Percentiles rank a stretch among this genome's conserved stretches.
These are phyloP conservation scores for Coemansia sp. DNA, from an alignment of 192 early-diverging fungal genomes.

Conservation along the genomic window DNA sequence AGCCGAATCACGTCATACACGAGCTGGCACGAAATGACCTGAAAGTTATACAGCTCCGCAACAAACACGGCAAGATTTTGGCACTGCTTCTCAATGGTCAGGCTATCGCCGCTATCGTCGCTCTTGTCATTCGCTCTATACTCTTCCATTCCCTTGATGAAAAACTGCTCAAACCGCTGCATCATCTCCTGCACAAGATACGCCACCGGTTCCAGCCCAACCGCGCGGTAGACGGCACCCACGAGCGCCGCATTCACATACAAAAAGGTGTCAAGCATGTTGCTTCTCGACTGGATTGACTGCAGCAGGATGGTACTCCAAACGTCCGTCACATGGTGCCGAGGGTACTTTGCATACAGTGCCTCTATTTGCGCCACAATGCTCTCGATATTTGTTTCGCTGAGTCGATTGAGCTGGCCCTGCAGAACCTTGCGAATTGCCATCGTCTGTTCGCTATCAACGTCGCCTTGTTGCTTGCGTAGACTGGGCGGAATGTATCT, in stretches of 20 bases:
- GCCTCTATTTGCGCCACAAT: constrained; percentile 82
- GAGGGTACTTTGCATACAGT: constrained; percentile 63
- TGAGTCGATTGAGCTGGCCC: constrained; percentile 85
- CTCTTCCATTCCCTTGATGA: constrained; percentile 39
- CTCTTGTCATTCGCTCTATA: constrained; percentile 25
- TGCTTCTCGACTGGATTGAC: constrained; percentile 77
- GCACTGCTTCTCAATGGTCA: constrained; percentile 66
- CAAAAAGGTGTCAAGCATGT: constrained; percentile 89
- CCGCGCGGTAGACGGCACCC: constrained; percentile 71
- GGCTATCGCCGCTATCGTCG: constrained; percentile 44
- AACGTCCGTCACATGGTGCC: constrained; percentile 80
- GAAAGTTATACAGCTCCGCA: constrained; percentile 88
- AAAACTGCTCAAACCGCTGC: constrained; percentile 67
- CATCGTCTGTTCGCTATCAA: constrained; percentile 64
- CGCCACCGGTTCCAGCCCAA: constrained; percentile 87
- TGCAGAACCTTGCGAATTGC: constrained; percentile 79
- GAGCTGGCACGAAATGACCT: constrained; percentile 78
- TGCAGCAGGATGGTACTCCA: constrained; percentile 74
- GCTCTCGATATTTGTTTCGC: constrained; percentile 87
- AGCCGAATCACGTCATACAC: constrained; percentile 83
- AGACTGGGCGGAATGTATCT: constrained; percentile 93
- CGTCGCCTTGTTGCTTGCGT: constrained; percentile 63
- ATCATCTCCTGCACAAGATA: constrained; percentile 74
- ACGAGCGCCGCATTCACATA: constrained; percentile 87
- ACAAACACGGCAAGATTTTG: constrained; percentile 80